Evolutionary conservation across 2,329 filamentous ascomycete genomes (phyloP).

Genomic region (Talaromyces sp.): DNA sequence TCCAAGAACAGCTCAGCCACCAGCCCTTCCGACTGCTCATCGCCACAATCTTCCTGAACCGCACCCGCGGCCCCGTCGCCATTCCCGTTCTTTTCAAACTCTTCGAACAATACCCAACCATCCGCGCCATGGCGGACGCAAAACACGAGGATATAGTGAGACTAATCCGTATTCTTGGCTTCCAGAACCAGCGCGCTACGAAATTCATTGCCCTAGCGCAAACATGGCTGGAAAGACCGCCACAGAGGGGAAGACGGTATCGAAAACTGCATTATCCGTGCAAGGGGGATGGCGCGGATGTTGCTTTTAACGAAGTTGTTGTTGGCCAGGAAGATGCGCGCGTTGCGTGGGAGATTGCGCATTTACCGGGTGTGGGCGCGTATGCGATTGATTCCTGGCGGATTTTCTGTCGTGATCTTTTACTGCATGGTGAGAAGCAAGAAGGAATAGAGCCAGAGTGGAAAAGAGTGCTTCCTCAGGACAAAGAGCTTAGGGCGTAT

Average conservation of each 20-base stretch:
- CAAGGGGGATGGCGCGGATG: slow-evolving; percentile 43
- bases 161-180: slow-evolving; percentile 65
- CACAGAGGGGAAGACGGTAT: slow-evolving; percentile 52
- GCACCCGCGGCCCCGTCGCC: slow-evolving; percentile 66
- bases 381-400: slow-evolving; percentile 89
- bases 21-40: slow-evolving; percentile 76
- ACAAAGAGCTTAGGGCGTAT: slow-evolving; percentile 86
- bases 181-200: slow-evolving; percentile 61
- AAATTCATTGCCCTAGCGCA: slow-evolving; percentile 66
- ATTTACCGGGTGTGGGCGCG: slow-evolving; percentile 68
- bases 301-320: slow-evolving; percentile 41
- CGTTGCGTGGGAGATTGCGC: slow-evolving; percentile 74
- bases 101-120: slow-evolving; percentile 62
- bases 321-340: slow-evolving; percentile 35
- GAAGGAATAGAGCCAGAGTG: slow-evolving; percentile 66
- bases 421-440: slow-evolving; percentile 40
- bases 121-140: slow-evolving; percentile 55
- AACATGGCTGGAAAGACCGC: slow-evolving; percentile 61
- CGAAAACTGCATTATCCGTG: slow-evolving; percentile 52
- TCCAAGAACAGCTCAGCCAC: slow-evolving; percentile 72
- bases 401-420: slow-evolving; percentile 79
- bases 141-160: slow-evolving; percentile 50
- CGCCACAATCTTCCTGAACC: slow-evolving; percentile 78
- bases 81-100: slow-evolving; percentile 70
- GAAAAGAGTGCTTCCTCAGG: slow-evolving; percentile 75